Base-by-base conservation (phyloP, 2,329 filamentous ascomycete genomes). In the Neocucurbitaria cava region DNA sequence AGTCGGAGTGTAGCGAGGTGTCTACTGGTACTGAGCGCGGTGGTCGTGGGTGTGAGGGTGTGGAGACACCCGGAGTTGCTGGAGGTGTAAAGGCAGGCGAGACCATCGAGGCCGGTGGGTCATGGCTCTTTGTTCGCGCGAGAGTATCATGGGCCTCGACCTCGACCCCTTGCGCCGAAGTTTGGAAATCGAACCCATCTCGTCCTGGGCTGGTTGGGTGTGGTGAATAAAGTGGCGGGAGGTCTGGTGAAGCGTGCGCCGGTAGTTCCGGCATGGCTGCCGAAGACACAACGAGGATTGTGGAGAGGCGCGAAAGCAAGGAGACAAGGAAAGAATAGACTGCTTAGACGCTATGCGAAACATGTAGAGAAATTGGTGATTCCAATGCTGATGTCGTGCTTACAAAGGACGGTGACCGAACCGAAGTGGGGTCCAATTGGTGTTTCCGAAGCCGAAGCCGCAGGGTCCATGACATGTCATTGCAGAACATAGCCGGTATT, bases 181-280 rank as follows among this genome's bases (percentile, higher is more conserved):
- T 50, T 38, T 56, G 42, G 39, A 73, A 68, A 42, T 77, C 69
- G 62, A 80, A 73, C 28, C 76, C 72, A 35, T 78, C 76, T 35
- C 77, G 64, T 11, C 58, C 58, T 66, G 65, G 78, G 69, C 59
- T 78, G 72, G 62, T 79, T 67, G 82, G 55, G 76, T 83, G 72
- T 76, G 84, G 83, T 41, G 84, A 83, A 59, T 83, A 76, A 46
- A 85, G 74, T 24, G 83, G 82, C 50, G 80, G 70, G 49, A 84
- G 75, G 58, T 77, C 75, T 21, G 82, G 81, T 38, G 82, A 83
- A 51, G 80, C 77, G 66, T 84, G 82, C 35, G 82, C 79, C n/a
- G 84, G 83, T 54, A 85, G 77, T 52, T 83, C 79, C 41, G 81
- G 76, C 83, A 85, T 85, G 60, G 64, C 70, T 51, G 38, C 28